A percentile compares a stretch with the other conserved stretches of the same genome.
Evolutionary conservation across 768 basidiomycete genomes (phyloP).

Genomic region (Leccinum aurantiacum): DNA sequence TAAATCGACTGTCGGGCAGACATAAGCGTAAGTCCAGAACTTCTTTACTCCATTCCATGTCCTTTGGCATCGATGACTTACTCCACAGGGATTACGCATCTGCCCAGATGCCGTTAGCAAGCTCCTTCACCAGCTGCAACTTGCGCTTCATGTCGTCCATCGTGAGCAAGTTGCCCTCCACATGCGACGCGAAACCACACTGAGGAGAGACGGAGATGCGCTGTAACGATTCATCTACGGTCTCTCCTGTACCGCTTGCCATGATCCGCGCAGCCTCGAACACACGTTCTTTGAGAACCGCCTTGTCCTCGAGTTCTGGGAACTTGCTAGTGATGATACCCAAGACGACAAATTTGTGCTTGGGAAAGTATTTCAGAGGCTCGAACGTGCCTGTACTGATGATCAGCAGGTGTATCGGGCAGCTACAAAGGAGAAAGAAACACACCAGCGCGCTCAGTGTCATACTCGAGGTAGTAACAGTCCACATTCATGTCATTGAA

Average conservation of each 20-base stretch:
- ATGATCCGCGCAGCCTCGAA: not conserved
- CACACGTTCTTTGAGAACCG: not conserved
- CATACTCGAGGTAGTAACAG: constrained; percentile 49
- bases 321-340: constrained; percentile 47
- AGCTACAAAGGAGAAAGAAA: not conserved
- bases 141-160: not conserved
- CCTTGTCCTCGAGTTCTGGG: constrained; percentile 41
- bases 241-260: not conserved
- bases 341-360: constrained; percentile 41
- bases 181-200: not conserved
- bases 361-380: constrained; percentile 33
- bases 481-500: constrained; percentile 46
- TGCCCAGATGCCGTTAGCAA: not conserved
- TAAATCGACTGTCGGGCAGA: not conserved
- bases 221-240: not conserved
- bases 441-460: constrained; percentile 46
- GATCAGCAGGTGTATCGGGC: not conserved
- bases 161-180: not conserved
- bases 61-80: not conserved
- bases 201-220: not conserved
- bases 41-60: not conserved
- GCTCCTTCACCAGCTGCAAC: not conserved
- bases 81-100: not conserved
- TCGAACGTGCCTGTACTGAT: constrained; percentile 29
- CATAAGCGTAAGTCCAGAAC: not conserved